These are phyloP conservation scores for Physocladia obscura DNA, from an alignment of 192 early-diverging fungal genomes.

Conservation along the genomic window DNA sequence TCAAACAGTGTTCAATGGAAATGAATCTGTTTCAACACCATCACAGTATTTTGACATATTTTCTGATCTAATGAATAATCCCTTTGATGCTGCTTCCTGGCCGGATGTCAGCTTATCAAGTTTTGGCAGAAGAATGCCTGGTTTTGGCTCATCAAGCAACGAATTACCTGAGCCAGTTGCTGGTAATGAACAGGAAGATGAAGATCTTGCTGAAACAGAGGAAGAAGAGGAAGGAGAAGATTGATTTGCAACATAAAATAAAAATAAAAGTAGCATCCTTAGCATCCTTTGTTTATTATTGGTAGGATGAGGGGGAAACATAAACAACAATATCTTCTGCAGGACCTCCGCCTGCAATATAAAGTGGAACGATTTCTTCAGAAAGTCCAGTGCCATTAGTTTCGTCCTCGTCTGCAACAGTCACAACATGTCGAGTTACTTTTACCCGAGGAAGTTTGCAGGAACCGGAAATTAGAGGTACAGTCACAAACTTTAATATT, in stretches of 20 bases:
- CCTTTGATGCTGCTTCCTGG: slow-evolving; percentile 26
- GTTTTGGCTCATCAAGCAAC: neutral
- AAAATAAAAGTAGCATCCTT: too few relatives aligned
- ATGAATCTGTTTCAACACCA: neutral
- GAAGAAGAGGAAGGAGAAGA: too few relatives aligned
- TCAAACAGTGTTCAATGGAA: neutral
- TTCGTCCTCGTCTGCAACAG: neutral
- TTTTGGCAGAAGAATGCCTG: neutral
- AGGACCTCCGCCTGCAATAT: slow-evolving; percentile 3
- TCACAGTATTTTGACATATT: slow-evolving; percentile 40
- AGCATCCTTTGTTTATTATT: too few relatives aligned
- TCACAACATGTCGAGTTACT: slow-evolving; percentile 19
- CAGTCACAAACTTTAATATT: slow-evolving; percentile 56
- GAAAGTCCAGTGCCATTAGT: neutral
- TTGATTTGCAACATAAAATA: too few relatives aligned
- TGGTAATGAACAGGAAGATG: neutral
- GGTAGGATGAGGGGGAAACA: slow-evolving; percentile 15
- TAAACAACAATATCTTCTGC: slow-evolving; percentile 15
- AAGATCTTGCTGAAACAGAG: neutral
- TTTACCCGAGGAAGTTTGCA: slow-evolving; percentile 52
- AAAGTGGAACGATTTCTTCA: slow-evolving; percentile 10
- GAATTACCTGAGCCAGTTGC: neutral
- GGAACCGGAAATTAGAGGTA: slow-evolving; percentile 61
- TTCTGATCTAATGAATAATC: slow-evolving; percentile 41
- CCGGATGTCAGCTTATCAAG: slow-evolving; percentile 1